Percentiles rank a stretch among this genome's conserved stretches.
These are phyloP conservation scores for Trichosporon sp. DNA, from an alignment of 1,284 basidiomycete genomes.

Conservation along the genomic window DNA sequence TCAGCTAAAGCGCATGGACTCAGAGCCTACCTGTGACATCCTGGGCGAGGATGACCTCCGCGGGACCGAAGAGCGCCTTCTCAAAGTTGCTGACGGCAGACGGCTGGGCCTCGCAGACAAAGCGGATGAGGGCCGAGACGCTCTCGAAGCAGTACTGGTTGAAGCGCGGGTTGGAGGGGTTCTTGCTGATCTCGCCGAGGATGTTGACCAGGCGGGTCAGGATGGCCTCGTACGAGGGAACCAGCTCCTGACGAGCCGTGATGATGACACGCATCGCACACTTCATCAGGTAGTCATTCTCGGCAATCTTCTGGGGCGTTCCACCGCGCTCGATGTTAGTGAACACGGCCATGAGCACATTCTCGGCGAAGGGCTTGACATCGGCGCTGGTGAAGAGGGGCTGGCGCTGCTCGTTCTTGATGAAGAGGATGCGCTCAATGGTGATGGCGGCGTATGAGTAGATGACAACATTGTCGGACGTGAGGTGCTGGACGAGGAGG, in stretches of 20 bases:
- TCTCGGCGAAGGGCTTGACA: conserved; percentile 71
- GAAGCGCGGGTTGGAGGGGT: conserved; percentile 95
- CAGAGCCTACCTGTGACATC: conserved; percentile 75
- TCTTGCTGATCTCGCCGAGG: conserved; percentile 80
- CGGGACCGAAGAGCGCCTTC: conserved; percentile 73
- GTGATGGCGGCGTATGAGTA: conserved; percentile 59
- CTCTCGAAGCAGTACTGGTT: conserved; percentile 97
- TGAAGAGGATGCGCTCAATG: conserved; percentile 80
- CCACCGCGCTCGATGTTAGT: conserved; percentile 73
- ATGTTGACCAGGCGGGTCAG: conserved; percentile 73
- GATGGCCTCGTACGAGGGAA: conserved; percentile 61
- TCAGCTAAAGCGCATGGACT: not conserved
- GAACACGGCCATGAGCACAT: conserved; percentile 71
- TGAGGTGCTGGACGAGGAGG: conserved; percentile 75
- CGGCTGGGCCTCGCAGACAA: conserved; percentile 67
- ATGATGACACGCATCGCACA: conserved; percentile 95
- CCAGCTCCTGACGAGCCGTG: conserved; percentile 73
- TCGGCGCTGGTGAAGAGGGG: conserved; percentile 76
- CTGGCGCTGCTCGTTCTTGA: conserved; percentile 64
- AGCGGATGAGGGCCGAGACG: conserved; percentile 84
- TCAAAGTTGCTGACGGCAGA: conserved; percentile 71
- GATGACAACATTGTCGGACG: conserved; percentile 73
- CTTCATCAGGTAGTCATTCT: conserved; percentile 98
- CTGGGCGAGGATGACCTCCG: conserved; percentile 79
- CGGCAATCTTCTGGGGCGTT: conserved; percentile 88